These are phyloP conservation scores for Calonectria pseudoreteaudii DNA, from an alignment of 2,329 filamentous ascomycete species.

Conservation along the genomic window DNA sequence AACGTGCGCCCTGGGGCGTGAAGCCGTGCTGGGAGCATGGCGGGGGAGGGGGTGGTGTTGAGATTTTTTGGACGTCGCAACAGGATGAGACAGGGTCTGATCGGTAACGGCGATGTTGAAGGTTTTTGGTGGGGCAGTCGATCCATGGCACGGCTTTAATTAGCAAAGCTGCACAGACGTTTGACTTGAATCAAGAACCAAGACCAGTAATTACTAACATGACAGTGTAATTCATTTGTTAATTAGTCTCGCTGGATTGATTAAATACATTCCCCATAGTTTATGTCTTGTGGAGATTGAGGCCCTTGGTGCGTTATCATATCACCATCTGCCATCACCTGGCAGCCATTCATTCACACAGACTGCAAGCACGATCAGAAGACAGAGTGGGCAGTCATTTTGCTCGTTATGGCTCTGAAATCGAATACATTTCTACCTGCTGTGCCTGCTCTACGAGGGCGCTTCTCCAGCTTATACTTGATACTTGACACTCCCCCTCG, in stretches of 20 bases:
- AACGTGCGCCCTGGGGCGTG: constrained; percentile 8
- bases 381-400: not conserved
- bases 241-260: not conserved
- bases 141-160: constrained; percentile 39
- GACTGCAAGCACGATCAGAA: not conserved
- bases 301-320: not conserved
- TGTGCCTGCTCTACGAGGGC: constrained; percentile 12
- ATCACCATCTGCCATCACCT: not conserved
- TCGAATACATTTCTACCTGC: constrained; percentile 17
- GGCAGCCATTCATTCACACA: not conserved
- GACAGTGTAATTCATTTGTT: not conserved
- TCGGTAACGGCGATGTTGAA: constrained; percentile 24
- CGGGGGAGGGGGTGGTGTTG: constrained; percentile 4
- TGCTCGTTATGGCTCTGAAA: not conserved
- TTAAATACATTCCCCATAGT: not conserved
- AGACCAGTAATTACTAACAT: not conserved
- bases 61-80: constrained; percentile 13
- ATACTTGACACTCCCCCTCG: constrained; percentile 18
- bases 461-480: constrained; percentile 17
- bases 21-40: constrained; percentile 30
- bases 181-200: not conserved
- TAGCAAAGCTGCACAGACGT: not conserved
- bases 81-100: not conserved
- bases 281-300: not conserved
- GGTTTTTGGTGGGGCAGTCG: constrained; percentile 32